These are phyloP conservation scores for Saturnispora galanensis DNA, from an alignment of 805 yeast species.

Conservation along the genomic window DNA sequence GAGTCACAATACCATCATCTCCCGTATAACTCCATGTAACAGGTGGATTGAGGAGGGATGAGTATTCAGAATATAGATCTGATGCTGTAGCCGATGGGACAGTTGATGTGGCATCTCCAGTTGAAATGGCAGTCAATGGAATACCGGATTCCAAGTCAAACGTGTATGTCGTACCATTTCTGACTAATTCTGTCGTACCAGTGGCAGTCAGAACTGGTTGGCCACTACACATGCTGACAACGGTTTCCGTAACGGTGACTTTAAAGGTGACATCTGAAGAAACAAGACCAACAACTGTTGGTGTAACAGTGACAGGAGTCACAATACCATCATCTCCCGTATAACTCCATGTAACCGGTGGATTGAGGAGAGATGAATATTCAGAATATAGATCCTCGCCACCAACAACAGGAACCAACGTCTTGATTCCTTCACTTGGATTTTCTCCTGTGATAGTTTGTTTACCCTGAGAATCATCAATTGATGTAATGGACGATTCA, in stretches of 20 bases:
- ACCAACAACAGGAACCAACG: background rate
- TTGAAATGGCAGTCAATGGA: background rate
- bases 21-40: background rate
- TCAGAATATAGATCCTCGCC: constrained; percentile 2
- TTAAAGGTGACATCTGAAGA: background rate
- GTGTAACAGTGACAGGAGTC: background rate
- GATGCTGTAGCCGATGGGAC: too few relatives aligned
- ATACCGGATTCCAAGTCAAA: background rate
- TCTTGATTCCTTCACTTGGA: background rate
- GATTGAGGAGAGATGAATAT: background rate
- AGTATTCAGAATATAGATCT: constrained; percentile 1
- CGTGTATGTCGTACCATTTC: background rate
- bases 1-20: background rate
- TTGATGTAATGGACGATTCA: background rate
- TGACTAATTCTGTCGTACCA: constrained; percentile 3
- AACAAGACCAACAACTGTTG: constrained; percentile 1
- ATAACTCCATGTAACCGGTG: background rate
- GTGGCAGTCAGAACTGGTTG: background rate
- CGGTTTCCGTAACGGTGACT: background rate
- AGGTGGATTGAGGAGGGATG: background rate
- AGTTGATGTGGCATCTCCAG: too few relatives aligned
- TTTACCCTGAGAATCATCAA: background rate
- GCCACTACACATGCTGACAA: background rate
- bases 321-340: background rate
- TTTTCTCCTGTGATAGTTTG: background rate